phyloP scores from a whole-genome alignment of 2,329 filamentous ascomycete genomes.

The Fusarium papillatum region DNA sequence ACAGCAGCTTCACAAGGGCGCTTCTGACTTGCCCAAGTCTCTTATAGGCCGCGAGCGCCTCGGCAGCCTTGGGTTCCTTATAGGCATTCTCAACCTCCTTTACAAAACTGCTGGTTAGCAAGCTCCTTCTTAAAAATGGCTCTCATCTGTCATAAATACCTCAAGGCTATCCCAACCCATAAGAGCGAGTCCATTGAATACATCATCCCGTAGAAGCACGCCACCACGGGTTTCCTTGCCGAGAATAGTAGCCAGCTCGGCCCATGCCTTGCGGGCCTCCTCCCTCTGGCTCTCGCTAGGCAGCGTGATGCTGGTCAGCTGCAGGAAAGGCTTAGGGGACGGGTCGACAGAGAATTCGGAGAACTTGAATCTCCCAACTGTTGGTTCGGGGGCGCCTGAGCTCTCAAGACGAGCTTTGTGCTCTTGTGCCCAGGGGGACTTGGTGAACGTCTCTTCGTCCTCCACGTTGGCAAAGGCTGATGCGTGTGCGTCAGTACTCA shows the following conservation, averaged over 20 bases:
- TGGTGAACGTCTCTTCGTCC: slow-evolving; percentile 10
- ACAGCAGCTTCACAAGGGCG: slow-evolving; percentile 9
- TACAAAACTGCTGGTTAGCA: background rate
- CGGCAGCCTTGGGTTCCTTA: slow-evolving; percentile 12
- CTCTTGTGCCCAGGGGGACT: slow-evolving; percentile 15
- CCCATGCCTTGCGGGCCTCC: slow-evolving; percentile 10
- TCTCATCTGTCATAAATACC: background rate
- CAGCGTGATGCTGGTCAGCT: slow-evolving; percentile 20
- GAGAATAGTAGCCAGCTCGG: slow-evolving; percentile 1
- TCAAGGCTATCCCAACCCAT: slow-evolving; percentile 25
- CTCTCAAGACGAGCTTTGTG: slow-evolving; percentile 3
- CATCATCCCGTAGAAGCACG: slow-evolving; percentile 11
- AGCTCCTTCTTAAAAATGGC: too few relatives aligned
- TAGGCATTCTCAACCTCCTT: slow-evolving; percentile 16
- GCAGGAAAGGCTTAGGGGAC: slow-evolving; percentile 6
- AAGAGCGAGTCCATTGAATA: slow-evolving; percentile 12
- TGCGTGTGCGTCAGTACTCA: background rate
- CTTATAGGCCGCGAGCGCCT: slow-evolving; percentile 8
- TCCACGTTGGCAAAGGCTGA: slow-evolving; percentile 18
- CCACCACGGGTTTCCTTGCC: slow-evolving; percentile 21
- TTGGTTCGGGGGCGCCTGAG: background rate
- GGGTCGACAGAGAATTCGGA: slow-evolving; percentile 8
- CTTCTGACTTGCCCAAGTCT: slow-evolving; percentile 8
- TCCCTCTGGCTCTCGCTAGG: background rate
- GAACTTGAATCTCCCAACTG: slow-evolving; percentile 12